Evolutionary conservation across 768 basidiomycete species (phyloP).

Genomic region (Amanita phalloides): DNA sequence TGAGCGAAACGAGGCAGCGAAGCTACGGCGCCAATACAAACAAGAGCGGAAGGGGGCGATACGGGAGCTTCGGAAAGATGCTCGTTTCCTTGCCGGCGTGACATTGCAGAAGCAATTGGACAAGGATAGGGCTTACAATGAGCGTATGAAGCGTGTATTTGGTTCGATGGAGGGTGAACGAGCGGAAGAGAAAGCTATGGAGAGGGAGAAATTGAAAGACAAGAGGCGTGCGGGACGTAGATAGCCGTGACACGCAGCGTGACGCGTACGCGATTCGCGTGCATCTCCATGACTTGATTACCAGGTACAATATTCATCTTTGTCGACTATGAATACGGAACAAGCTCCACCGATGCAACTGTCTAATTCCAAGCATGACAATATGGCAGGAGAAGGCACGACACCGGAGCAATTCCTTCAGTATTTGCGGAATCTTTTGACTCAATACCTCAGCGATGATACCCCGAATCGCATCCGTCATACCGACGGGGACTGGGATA

Average conservation of each 20-base stretch:
- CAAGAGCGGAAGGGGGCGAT: constrained; percentile 97
- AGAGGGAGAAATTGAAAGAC: constrained; percentile 69
- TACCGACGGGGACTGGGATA: constrained; percentile 35
- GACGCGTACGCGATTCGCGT: not conserved
- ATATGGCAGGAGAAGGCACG: not conserved
- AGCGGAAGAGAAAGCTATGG: constrained; percentile 90
- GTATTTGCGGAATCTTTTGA: constrained; percentile 29
- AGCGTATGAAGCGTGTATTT: constrained; percentile 76
- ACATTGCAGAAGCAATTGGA: constrained; percentile 75
- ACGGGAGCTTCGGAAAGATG: constrained; percentile 91
- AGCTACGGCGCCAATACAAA: constrained; percentile 82
- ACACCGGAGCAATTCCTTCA: constrained; percentile 28
- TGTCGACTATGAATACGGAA: constrained; percentile 10
- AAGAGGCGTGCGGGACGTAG: constrained; percentile 72
- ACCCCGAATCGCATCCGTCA: constrained; percentile 14
- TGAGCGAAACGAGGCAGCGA: constrained; percentile 78
- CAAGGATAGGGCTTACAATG: constrained; percentile 75
- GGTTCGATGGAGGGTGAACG: constrained; percentile 76
- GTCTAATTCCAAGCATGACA: constrained; percentile 1
- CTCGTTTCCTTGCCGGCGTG: constrained; percentile 83
- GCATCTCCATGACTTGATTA: not conserved
- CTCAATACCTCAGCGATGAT: constrained; percentile 23
- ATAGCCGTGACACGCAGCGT: constrained; percentile 18
- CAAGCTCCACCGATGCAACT: constrained; percentile 19
- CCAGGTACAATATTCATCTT: too few species aligned